These are phyloP conservation scores for Melampsora occidentalis DNA, from an alignment of 1,284 basidiomycete genomes.

Conservation along the genomic window DNA sequence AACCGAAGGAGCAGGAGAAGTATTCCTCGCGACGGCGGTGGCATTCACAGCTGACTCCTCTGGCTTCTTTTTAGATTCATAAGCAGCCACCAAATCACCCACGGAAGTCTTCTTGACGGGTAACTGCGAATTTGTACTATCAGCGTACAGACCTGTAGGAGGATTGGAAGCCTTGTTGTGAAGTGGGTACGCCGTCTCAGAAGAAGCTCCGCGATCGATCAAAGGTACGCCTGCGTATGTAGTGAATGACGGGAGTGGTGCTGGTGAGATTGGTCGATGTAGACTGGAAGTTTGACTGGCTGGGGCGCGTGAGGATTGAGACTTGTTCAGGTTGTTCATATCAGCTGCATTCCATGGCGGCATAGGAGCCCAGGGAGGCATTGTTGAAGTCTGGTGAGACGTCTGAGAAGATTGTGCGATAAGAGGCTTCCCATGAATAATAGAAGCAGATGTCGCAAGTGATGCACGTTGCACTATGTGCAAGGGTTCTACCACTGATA, in stretches of 20 bases:
- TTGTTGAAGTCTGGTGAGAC: constrained; percentile 3
- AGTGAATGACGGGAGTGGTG: background rate
- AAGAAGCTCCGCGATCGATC: background rate
- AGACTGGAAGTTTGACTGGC: background rate
- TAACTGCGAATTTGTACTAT: background rate
- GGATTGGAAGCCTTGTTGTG: background rate
- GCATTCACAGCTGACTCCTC: constrained; percentile 2
- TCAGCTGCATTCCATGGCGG: background rate
- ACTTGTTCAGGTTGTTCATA: background rate
- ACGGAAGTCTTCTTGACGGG: constrained; percentile 10
- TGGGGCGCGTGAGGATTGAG: constrained; percentile 6
- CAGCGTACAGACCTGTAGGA: background rate
- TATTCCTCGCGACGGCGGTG: background rate
- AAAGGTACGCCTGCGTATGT: constrained; percentile 2
- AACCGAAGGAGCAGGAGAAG: constrained; percentile 2
- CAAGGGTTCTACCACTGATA: background rate
- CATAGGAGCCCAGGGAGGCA: background rate
- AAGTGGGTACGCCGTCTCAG: background rate
- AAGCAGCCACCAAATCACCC: constrained; percentile 6
- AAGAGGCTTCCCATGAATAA: background rate
- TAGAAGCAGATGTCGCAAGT: constrained; percentile 21
- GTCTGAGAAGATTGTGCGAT: background rate
- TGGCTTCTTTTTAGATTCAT: constrained; percentile 12
- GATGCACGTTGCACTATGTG: constrained; percentile 16
- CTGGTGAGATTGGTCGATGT: background rate